A percentile compares a stretch with the other conserved stretches of the same genome.
phyloP scores from a whole-genome alignment of 1,139 yeast genomes.

The Taphrina pruni region DNA sequence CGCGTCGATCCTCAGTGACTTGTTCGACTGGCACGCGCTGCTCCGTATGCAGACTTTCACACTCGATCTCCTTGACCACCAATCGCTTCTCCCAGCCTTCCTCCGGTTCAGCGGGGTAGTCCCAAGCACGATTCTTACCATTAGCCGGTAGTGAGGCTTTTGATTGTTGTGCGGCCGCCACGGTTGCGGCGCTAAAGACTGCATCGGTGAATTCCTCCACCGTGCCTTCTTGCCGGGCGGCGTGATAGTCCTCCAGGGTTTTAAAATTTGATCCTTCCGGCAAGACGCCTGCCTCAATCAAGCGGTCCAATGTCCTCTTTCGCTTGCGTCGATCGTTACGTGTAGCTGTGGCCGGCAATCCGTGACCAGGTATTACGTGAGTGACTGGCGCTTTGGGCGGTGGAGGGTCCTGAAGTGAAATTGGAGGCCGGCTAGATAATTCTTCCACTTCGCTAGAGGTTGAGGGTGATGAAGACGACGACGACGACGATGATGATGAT shows the following conservation, averaged over 20 bases:
- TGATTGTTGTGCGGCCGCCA: not conserved
- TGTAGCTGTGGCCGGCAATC: conserved; percentile 14
- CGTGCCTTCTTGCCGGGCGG: not conserved
- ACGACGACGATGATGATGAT: not conserved
- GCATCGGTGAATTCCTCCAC: not conserved
- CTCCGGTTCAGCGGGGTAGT: conserved; percentile 28
- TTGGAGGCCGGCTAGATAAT: conserved; percentile 6
- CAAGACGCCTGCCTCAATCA: conserved; percentile 29
- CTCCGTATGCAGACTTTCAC: conserved; percentile 27
- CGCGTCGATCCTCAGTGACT: conserved; percentile 10
- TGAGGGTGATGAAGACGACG: conserved; percentile 5
- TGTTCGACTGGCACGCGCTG: conserved; percentile 24
- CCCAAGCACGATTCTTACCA: not conserved
- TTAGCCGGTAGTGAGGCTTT: not conserved
- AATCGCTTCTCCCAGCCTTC: conserved; percentile 30
- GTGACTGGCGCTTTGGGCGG: not conserved
- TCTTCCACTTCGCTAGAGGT: conserved; percentile 9
- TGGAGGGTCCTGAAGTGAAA: not conserved
- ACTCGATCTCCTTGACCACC: conserved; percentile 32
- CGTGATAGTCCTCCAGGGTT: conserved; percentile 27
- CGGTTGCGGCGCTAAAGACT: not conserved
- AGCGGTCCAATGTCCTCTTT: conserved; percentile 12
- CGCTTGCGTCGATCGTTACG: conserved; percentile 30
- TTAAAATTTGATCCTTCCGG: conserved; percentile 27
- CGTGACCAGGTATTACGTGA: conserved; percentile 12